Evolutionary conservation across 2,329 filamentous ascomycete species (phyloP), one percentile per base, ranked within the genome.

Genomic region (Chaetomium sp.): DNA sequence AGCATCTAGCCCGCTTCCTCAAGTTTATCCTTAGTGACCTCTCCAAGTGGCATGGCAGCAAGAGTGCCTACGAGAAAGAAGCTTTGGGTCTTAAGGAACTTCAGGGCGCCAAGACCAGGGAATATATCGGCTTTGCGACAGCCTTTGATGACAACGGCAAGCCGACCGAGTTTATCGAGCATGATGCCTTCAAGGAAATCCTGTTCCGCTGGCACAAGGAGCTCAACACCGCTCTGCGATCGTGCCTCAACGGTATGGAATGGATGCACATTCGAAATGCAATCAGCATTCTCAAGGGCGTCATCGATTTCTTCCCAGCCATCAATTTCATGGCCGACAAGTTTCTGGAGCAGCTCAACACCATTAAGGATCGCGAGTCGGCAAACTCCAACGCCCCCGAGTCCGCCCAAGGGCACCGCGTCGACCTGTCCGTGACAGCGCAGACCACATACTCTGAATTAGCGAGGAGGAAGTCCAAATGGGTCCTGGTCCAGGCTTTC

Each of bases 211-310:
- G 94, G 93, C 96, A 99, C 76, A 88, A 90, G 71, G 87, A 90
- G 68, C 80, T 99, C 51, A 90, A 90, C 71, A 85, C 81, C 57
- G 92, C 94, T 2, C 81, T 99, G 62, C 93, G 93, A 74, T 85
- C 85, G 45, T 97, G 94, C 74, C 83, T 99, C 55, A 87, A 87
- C 21, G 89, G 90, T 31, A 88, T 86, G 35, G 94, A 98, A 77
- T 99, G 95, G 85, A 97, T 97, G 90, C 93, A 97, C 76, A 96
- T 98, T 74, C 89, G 94, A 62, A 99, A 99, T 75, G 92, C 93
- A 53, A 96, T 98, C 70, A 95, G 90, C 64, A 84, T 98, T 4
- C 82, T 99, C 65, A 96, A 95, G 74, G 85, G 87, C 12, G 83
- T 97, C 56, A 85, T 92, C 27, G 87, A 92, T 58, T 85, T 88